phyloP scores from a whole-genome alignment of 441 rosid genomes.

The Metrosideros polymorpha region DNA sequence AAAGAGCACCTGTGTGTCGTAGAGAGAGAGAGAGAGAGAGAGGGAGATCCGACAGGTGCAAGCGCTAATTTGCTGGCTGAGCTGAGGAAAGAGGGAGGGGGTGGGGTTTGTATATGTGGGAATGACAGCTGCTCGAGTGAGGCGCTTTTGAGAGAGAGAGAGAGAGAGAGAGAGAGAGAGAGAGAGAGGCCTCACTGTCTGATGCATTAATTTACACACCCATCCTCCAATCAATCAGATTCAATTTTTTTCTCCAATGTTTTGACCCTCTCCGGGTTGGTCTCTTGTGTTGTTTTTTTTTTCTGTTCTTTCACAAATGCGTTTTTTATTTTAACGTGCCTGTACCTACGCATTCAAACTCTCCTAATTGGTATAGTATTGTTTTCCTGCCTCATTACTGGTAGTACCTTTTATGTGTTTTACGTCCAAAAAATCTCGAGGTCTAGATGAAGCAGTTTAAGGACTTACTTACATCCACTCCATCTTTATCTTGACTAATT shows the following conservation, averaged over 20 bases:
- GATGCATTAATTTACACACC: constrained; percentile 26
- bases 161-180: neutral
- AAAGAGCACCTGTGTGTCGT: neutral
- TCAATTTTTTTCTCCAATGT: neutral
- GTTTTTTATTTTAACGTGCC: too few relatives aligned
- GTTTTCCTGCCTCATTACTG: too few relatives aligned
- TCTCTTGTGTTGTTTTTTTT: neutral
- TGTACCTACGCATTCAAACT: too few relatives aligned
- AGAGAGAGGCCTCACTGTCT: constrained; percentile 34
- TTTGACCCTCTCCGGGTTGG: neutral
- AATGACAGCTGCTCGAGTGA: constrained; percentile 40
- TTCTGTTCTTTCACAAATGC: too few relatives aligned
- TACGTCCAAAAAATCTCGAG: too few relatives aligned
- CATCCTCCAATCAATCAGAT: neutral
- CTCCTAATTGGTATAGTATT: too few relatives aligned
- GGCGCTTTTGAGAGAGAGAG: constrained; percentile 7
- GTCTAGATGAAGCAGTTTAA: too few relatives aligned
- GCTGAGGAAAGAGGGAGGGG: constrained; percentile 7
- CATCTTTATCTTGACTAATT: neutral
- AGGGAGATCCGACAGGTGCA: constrained; percentile 38
- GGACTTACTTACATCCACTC: too few relatives aligned
- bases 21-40: neutral
- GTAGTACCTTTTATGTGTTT: too few relatives aligned
- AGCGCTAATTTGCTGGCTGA: constrained; percentile 46
- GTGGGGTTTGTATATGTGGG: constrained; percentile 11